These are phyloP conservation scores for Xylariaceae sp. DNA, from an alignment of 2,329 filamentous ascomycete genomes.

Conservation along the genomic window DNA sequence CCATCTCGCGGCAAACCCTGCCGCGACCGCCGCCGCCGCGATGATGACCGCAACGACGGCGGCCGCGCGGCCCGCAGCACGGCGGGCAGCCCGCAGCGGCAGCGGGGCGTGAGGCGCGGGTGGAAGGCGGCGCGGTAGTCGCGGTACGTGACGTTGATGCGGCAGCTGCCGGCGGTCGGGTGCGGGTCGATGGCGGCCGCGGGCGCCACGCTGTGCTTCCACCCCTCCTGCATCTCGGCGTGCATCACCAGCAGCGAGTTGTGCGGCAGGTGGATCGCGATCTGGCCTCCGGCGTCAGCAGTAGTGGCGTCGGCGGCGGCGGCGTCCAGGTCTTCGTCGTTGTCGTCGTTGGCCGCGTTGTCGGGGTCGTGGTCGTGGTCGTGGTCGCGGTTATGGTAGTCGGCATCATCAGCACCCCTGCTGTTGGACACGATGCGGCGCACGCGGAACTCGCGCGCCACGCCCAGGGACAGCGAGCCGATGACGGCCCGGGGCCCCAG, in stretches of 20 bases:
- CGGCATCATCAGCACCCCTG: no score
- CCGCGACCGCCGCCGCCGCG: constrained; percentile 67
- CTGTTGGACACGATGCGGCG: constrained; percentile 63
- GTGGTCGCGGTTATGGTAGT: no score
- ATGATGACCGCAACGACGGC: no score
- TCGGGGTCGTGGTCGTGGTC: no score
- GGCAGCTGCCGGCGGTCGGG: constrained; percentile 66
- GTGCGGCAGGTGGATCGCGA: constrained; percentile 87
- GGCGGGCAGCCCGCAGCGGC: constrained; percentile 62
- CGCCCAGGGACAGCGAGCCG: constrained; percentile 82
- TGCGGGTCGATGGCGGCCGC: constrained; percentile 75
- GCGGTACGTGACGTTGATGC: constrained; percentile 92
- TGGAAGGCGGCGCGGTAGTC: constrained; percentile 73
- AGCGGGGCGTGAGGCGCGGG: constrained; percentile 69
- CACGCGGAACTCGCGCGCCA: constrained; percentile 88
- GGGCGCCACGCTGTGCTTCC: constrained; percentile 83
- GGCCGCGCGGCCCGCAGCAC: constrained; percentile 72
- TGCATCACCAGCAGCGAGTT: constrained; percentile 95
- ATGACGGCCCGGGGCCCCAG: constrained; percentile 83
- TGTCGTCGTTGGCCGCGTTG: constrained; percentile 32
- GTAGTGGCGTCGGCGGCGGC: constrained; percentile 33
- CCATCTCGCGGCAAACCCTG: no score
- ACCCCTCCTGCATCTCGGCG: constrained; percentile 94
- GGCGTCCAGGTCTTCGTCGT: constrained; percentile 37
- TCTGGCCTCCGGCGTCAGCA: constrained; percentile 62